Conservation (phyloP, 2,329 filamentous ascomycete genomes). For the Fusarium globosum region DNA sequence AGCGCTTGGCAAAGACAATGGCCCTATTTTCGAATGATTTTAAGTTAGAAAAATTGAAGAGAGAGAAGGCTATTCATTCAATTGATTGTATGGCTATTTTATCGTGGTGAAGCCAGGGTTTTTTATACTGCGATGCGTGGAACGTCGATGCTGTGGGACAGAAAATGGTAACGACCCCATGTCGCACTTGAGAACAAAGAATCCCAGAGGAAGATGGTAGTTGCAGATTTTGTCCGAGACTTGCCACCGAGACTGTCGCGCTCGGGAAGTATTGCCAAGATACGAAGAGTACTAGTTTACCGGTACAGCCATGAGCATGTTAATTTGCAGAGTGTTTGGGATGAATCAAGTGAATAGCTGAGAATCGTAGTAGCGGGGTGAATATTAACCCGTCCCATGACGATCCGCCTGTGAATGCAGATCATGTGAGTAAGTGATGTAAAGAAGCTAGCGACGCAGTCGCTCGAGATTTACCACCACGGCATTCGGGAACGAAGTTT, state of each 20-base stretch:
- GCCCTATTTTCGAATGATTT: fast-evolving
- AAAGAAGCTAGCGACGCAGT: fast-evolving
- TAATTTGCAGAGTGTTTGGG: no score
- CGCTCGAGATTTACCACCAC: fast-evolving
- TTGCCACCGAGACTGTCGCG: no score
- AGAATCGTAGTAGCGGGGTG: fast-evolving
- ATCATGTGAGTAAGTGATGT: fast-evolving
- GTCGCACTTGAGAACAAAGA: neutral
- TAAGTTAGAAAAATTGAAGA: neutral
- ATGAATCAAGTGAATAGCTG: no score
- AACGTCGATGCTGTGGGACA: fast-evolving
- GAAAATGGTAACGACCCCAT: neutral
- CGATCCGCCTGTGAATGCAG: neutral
- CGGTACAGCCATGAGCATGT: no score
- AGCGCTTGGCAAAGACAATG: neutral
- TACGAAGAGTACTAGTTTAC: no score
- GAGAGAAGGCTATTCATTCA: fast-evolving
- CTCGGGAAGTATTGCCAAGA: no score
- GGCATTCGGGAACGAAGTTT: fast-evolving
- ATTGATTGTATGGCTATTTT: neutral
- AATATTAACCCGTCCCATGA: neutral
- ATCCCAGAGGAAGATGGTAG: neutral
- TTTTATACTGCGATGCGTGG: no score
- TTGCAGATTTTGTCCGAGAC: no score
- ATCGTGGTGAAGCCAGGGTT: no score